phyloP scores from a whole-genome alignment of 1,284 basidiomycete genomes.

The Marasmius fiardii region DNA sequence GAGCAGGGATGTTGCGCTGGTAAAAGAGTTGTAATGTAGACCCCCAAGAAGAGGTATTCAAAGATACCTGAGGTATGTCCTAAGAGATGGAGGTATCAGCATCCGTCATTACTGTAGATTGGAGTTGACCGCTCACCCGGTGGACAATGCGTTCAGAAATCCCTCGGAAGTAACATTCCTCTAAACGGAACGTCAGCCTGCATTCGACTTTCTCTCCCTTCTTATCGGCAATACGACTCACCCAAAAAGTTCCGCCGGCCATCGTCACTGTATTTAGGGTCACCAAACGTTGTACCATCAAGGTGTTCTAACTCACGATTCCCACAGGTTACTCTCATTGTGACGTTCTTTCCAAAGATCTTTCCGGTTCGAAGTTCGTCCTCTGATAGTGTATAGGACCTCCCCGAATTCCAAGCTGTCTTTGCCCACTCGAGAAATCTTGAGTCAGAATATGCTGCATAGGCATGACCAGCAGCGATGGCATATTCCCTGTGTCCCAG shows the following conservation, averaged over 20 bases:
- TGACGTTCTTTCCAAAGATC: neutral
- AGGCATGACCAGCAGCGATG: neutral
- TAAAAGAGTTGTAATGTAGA: too few species aligned
- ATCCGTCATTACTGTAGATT: too few species aligned
- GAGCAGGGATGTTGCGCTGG: neutral
- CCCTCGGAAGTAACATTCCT: neutral
- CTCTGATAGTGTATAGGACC: neutral
- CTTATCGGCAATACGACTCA: neutral
- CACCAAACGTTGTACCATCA: neutral
- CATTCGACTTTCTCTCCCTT: neutral
- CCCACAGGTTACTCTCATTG: neutral
- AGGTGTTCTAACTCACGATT: neutral
- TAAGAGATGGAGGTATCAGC: neutral
- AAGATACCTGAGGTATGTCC: neutral
- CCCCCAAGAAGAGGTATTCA: neutral
- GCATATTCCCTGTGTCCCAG: neutral
- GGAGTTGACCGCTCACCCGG: neutral
- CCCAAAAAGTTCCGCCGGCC: constrained; percentile 9
- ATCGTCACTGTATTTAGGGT: constrained; percentile 3
- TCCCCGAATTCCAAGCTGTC: neutral
- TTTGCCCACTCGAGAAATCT: neutral
- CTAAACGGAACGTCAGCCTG: neutral
- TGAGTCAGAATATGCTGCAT: neutral
- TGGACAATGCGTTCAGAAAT: neutral
- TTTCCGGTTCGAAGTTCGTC: neutral